These are phyloP conservation scores for Hypoxylon subgilvum DNA, from an alignment of 495 filamentous ascomycete genomes.

Conservation along the genomic window DNA sequence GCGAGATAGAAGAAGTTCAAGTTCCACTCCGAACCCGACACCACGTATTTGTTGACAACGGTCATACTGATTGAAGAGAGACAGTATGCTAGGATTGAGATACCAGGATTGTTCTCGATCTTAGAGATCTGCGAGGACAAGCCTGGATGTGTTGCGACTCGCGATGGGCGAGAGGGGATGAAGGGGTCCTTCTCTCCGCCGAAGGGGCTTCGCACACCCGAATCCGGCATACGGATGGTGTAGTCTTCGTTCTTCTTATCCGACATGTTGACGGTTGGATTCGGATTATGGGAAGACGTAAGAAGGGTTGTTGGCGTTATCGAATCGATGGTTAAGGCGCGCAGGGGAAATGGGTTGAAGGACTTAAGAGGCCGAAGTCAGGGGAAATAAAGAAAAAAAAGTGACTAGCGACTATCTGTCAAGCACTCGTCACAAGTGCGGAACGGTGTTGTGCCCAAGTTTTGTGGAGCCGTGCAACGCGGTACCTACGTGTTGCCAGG, in stretches of 20 bases:
- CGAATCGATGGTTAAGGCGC: slow-evolving; percentile 39
- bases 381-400: slow-evolving; percentile 31
- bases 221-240: slow-evolving; percentile 70
- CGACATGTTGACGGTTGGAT: slow-evolving; percentile 46
- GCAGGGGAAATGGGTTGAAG: slow-evolving; percentile 9
- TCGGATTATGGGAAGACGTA: not conserved
- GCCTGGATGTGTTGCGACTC: slow-evolving; percentile 29
- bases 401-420: slow-evolving; percentile 15
- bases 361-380: slow-evolving; percentile 15
- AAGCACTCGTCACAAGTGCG: slow-evolving; percentile 3
- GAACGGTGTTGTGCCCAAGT: slow-evolving; percentile 27
- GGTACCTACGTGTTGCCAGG: no score
- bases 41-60: slow-evolving; percentile 97
- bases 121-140: slow-evolving; percentile 44
- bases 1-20: slow-evolving; percentile 93
- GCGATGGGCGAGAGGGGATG: slow-evolving; percentile 39
- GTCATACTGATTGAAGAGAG: slow-evolving; percentile 97
- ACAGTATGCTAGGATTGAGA: slow-evolving; percentile 91
- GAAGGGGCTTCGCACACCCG: slow-evolving; percentile 45
- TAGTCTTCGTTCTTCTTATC: slow-evolving; percentile 89
- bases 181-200: slow-evolving; percentile 64
- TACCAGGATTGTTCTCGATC: slow-evolving; percentile 71
- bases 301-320: slow-evolving; percentile 19
- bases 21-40: slow-evolving; percentile 90
- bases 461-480: slow-evolving; percentile 30